These are phyloP conservation scores for Boechera retrofracta DNA, from an alignment of 345 rosid genomes.

Conservation along the genomic window DNA sequence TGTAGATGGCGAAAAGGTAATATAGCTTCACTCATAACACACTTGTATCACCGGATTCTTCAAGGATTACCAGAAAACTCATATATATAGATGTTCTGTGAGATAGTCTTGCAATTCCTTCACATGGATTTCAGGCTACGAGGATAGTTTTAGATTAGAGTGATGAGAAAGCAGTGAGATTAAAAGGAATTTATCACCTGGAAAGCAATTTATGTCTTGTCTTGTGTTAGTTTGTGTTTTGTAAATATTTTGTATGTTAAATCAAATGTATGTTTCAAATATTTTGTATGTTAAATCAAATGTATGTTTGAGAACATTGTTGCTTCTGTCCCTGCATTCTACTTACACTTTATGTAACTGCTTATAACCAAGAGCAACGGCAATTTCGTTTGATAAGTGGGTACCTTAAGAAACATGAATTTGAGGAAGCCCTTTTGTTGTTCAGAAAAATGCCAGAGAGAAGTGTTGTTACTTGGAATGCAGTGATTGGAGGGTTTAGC, in stretches of 20 bases:
- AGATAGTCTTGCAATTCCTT: slow-evolving; percentile 6
- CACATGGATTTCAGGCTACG: too few relatives aligned
- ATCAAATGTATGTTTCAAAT: too few relatives aligned
- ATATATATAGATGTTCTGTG: background rate
- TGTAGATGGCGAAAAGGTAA: slow-evolving; percentile 82
- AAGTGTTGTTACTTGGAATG: slow-evolving; percentile 83
- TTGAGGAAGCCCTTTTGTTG: slow-evolving; percentile 54
- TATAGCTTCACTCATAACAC: background rate
- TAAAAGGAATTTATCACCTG: too few relatives aligned
- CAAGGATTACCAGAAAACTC: background rate
- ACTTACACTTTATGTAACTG: background rate
- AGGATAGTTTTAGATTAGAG: background rate
- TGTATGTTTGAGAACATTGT: too few relatives aligned
- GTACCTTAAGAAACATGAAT: slow-evolving; percentile 54
- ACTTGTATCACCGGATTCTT: background rate
- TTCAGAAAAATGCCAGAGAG: slow-evolving; percentile 69
- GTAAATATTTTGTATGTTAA: too few relatives aligned
- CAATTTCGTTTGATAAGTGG: slow-evolving; percentile 50
- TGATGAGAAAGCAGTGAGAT: background rate
- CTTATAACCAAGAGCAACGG: background rate
- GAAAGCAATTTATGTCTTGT: too few relatives aligned
- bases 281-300: too few relatives aligned
- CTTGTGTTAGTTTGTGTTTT: too few relatives aligned
- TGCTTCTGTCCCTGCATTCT: too few relatives aligned
- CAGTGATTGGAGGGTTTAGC: slow-evolving; percentile 76